These are phyloP conservation scores for Petrea volubilis DNA, from an alignment of 257 asterid genomes.

Conservation along the genomic window DNA sequence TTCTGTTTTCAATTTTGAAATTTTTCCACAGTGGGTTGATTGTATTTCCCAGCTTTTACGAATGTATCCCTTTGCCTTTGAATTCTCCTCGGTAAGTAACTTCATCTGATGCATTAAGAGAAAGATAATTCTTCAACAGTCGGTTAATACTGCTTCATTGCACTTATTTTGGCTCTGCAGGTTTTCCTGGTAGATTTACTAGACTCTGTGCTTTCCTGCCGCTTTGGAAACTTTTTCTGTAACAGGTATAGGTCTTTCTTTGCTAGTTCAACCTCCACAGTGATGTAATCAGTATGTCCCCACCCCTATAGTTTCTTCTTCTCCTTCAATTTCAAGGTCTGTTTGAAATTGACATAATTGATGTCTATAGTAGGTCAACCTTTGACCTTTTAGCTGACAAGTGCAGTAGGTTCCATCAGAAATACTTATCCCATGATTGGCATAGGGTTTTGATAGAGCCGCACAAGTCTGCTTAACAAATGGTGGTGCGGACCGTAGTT, in stretches of 20 bases:
- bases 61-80: conserved; percentile 92
- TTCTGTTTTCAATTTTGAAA: conserved; percentile 9
- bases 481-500: too few relatives aligned
- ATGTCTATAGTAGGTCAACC: conserved; percentile 1
- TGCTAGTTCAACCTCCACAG: conserved; percentile 13
- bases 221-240: conserved; percentile 95
- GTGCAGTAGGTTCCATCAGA: not conserved
- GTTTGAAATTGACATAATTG: not conserved
- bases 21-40: conserved; percentile 83
- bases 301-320: not conserved
- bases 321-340: too few relatives aligned
- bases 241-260: conserved; percentile 62
- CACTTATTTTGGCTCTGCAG: conserved; percentile 43
- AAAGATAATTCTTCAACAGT: conserved; percentile 16
- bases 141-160: conserved; percentile 16
- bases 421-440: not conserved
- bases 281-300: conserved; percentile 2
- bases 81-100: conserved; percentile 85
- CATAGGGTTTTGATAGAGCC: not conserved
- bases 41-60: conserved; percentile 89
- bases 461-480: conserved; percentile 3
- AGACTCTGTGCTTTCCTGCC: conserved; percentile 83
- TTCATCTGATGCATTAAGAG: conserved; percentile 25
- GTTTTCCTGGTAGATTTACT: conserved; percentile 86
- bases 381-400: not conserved